These are phyloP conservation scores for Euclidium syriacum DNA, from an alignment of 345 rosid genomes.

Conservation along the genomic window DNA sequence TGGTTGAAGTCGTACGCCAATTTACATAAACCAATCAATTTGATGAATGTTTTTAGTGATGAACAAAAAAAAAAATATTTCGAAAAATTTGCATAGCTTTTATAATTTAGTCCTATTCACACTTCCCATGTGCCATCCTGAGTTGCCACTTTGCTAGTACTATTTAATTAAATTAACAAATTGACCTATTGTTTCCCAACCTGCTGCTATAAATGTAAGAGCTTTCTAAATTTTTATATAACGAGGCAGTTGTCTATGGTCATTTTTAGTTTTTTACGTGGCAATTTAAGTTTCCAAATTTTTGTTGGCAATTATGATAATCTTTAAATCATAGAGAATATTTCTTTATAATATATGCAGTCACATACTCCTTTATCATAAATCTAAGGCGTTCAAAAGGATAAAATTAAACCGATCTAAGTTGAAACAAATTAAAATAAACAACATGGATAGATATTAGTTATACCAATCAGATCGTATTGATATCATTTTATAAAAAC, in stretches of 20 bases:
- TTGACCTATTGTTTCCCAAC: conserved; percentile 1
- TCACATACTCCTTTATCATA: too few species aligned
- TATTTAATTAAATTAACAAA: conserved; percentile 6
- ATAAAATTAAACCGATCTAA: too few species aligned
- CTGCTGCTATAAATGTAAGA: conserved; percentile 12
- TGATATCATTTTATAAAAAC: too few species aligned
- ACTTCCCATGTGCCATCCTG: conserved; percentile 27
- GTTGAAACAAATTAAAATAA: too few species aligned
- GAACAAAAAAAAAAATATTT: neutral
- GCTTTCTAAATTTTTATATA: conserved; percentile 10
- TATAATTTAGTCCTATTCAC: conserved; percentile 24
- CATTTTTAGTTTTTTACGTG: neutral
- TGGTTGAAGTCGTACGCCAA: conserved; percentile 19
- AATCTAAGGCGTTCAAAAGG: too few species aligned
- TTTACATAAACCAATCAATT: conserved; percentile 14
- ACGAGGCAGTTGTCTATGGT: conserved; percentile 20
- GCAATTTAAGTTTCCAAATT: neutral
- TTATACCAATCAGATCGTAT: too few species aligned
- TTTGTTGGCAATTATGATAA: neutral
- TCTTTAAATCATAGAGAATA: neutral
- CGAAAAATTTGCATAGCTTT: neutral
- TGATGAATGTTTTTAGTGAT: conserved; percentile 8
- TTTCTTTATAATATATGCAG: neutral
- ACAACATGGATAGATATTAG: too few species aligned
- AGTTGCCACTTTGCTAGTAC: conserved; percentile 7